A percentile compares a stretch with the other conserved stretches of the same genome.
Conservation (phyloP, 768 basidiomycete species). For the Chalciporus sphaerocephalus region DNA sequence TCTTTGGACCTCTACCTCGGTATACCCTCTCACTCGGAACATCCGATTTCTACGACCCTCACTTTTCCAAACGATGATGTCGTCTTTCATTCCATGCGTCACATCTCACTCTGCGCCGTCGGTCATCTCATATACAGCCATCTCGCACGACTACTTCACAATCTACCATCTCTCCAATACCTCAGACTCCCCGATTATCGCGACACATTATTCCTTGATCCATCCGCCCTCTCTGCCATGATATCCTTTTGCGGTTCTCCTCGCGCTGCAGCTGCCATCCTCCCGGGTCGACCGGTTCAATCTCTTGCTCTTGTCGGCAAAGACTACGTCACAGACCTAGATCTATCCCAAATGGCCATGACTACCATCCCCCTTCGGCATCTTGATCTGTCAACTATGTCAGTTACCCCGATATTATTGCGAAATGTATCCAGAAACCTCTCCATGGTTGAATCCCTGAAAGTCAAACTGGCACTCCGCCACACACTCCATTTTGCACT, state of each 20-base stretch:
- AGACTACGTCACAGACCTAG: conserved; percentile 51
- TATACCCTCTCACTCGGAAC: conserved; percentile 43
- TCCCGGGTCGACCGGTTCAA: conserved; percentile 59
- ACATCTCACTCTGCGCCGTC: conserved; percentile 41
- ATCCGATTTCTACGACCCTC: conserved; percentile 36
- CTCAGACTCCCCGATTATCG: conserved; percentile 47
- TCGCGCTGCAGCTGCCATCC: conserved; percentile 51
- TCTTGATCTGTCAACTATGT: conserved; percentile 59
- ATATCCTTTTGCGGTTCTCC: conserved; percentile 57
- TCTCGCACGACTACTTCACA: conserved; percentile 41
- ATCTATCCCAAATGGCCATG: conserved; percentile 46
- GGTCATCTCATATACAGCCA: conserved; percentile 36
- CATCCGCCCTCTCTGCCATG: conserved; percentile 45
- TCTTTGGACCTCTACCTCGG: conserved; percentile 53
- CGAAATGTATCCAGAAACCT: conserved; percentile 53
- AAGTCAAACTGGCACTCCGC: conserved; percentile 54
- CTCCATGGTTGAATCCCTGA: conserved; percentile 46
- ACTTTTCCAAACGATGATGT: conserved; percentile 39
- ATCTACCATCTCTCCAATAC: conserved; percentile 40
- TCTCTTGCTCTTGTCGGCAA: conserved; percentile 53
- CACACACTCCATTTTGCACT: conserved; percentile 59
- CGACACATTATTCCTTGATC: conserved; percentile 37
- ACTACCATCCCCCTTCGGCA: conserved; percentile 46
- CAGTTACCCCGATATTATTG: conserved; percentile 52
- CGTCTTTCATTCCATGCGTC: conserved; percentile 40